A percentile compares a stretch with the other conserved stretches of the same genome.
phyloP scores from a whole-genome alignment of 164 flowering plant species.

The Nymphaea thermarum region DNA sequence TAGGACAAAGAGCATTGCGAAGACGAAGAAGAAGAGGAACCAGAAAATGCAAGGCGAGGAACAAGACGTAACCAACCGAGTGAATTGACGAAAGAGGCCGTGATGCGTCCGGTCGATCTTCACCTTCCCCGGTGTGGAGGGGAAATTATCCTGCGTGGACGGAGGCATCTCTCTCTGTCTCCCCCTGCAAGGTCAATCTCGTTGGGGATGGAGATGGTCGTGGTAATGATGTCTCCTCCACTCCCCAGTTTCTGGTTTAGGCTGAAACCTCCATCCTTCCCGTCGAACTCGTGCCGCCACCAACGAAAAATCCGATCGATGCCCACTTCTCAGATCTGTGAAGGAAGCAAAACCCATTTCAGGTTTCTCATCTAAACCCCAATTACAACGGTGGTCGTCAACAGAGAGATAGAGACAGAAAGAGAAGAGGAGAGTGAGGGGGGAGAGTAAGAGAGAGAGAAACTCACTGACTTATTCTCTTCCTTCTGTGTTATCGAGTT shows the following conservation, averaged over 20 bases:
- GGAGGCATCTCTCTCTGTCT: not conserved
- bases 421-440: not conserved
- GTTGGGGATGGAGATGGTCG: not conserved
- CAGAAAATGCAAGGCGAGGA: not conserved
- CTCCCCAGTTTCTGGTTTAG: not conserved
- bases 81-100: not conserved
- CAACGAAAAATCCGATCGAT: not conserved
- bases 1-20: not conserved
- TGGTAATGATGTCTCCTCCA: too few species aligned
- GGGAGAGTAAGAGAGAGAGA: slow-evolving; percentile 1
- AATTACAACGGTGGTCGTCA: not conserved
- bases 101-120: slow-evolving; percentile 2
- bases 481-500: not conserved
- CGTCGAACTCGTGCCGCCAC: not conserved
- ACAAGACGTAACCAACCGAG: not conserved
- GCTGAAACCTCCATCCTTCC: not conserved
- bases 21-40: not conserved
- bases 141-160: not conserved
- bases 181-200: not conserved
- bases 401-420: not conserved
- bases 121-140: not conserved
- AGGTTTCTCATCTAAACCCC: not conserved
- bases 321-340: not conserved
- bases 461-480: not conserved
- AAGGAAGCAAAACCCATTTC: not conserved